phyloP scores from a whole-genome alignment of 1,139 yeast species.

The Magnusiomyces ingens region DNA sequence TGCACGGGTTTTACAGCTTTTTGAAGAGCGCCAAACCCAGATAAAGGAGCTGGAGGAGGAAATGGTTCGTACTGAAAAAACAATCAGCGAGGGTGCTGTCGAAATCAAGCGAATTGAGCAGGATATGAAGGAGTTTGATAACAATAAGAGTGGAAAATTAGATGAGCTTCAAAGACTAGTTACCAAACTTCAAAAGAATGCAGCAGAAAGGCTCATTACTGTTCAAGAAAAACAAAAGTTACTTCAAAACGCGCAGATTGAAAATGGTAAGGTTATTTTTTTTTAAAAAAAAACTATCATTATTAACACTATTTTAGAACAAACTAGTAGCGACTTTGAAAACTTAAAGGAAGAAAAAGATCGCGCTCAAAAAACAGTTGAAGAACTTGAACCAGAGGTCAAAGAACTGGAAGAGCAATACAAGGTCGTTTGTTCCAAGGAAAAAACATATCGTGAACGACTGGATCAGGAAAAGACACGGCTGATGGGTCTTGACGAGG shows the following conservation, averaged over 20 bases:
- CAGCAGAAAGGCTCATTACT: slow-evolving; percentile 36
- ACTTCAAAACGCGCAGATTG: slow-evolving; percentile 63
- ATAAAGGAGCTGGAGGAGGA: slow-evolving; percentile 41
- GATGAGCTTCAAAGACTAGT: slow-evolving; percentile 46
- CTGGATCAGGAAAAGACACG: slow-evolving; percentile 59
- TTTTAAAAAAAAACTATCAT: background rate
- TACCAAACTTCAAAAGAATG: slow-evolving; percentile 16
- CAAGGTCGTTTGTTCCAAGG: slow-evolving; percentile 29
- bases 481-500: slow-evolving; percentile 69
- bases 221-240: slow-evolving; percentile 45
- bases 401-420: slow-evolving; percentile 30
- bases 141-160: slow-evolving; percentile 74
- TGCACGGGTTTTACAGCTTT: slow-evolving; percentile 44
- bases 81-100: slow-evolving; percentile 26
- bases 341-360: slow-evolving; percentile 39
- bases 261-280: slow-evolving; percentile 28
- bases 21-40: slow-evolving; percentile 45
- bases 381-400: slow-evolving; percentile 39
- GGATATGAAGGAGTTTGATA: slow-evolving; percentile 77
- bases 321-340: slow-evolving; percentile 50
- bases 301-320: slow-evolving; percentile 43
- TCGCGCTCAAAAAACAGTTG: slow-evolving; percentile 34
- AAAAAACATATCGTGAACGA: slow-evolving; percentile 35
- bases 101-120: slow-evolving; percentile 57
- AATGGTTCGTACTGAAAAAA: slow-evolving; percentile 35